Evolutionary conservation across 2,329 filamentous ascomycete genomes (phyloP).

Genomic region (Epichloe festucae): DNA sequence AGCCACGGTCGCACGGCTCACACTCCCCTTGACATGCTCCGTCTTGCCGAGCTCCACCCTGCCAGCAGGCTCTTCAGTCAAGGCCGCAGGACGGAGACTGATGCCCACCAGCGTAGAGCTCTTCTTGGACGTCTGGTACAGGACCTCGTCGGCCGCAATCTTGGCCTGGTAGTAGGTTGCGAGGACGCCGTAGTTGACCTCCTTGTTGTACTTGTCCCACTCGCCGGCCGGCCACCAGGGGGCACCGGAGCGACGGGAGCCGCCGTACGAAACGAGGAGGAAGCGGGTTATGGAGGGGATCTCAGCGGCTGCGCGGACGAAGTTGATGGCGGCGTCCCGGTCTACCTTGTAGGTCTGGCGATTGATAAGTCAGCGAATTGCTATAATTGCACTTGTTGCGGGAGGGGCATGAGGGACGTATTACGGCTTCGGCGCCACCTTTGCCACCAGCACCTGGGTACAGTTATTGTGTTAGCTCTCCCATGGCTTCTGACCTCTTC

Average conservation of each 20-base stretch:
- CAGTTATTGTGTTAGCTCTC: background rate
- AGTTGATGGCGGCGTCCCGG: slow-evolving; percentile 49
- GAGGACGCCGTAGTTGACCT: slow-evolving; percentile 26
- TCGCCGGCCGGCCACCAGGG: slow-evolving; percentile 41
- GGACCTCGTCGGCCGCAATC: slow-evolving; percentile 43
- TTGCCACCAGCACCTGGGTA: slow-evolving; percentile 42
- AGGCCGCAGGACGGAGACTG: slow-evolving; percentile 36
- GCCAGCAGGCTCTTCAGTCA: slow-evolving; percentile 37
- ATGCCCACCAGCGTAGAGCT: slow-evolving; percentile 33
- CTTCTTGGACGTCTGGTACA: slow-evolving; percentile 35
- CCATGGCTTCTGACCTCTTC: too few species aligned
- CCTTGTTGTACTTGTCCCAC: slow-evolving; percentile 33
- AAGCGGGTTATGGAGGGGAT: slow-evolving; percentile 45
- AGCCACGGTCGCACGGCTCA: slow-evolving; percentile 48
- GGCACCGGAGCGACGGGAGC: slow-evolving; percentile 36
- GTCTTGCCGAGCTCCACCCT: slow-evolving; percentile 35
- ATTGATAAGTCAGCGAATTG: background rate
- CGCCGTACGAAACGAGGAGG: slow-evolving; percentile 50
- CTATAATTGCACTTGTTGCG: background rate
- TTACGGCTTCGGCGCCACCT: slow-evolving; percentile 37
- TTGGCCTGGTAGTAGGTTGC: slow-evolving; percentile 48
- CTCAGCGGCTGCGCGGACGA: slow-evolving; percentile 45
- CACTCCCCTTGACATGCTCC: slow-evolving; percentile 24
- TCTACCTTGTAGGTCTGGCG: slow-evolving; percentile 43
- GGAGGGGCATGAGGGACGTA: background rate